phyloP scores from a whole-genome alignment of 2,329 filamentous ascomycete genomes.

The Paraphaeosphaeria minitans region DNA sequence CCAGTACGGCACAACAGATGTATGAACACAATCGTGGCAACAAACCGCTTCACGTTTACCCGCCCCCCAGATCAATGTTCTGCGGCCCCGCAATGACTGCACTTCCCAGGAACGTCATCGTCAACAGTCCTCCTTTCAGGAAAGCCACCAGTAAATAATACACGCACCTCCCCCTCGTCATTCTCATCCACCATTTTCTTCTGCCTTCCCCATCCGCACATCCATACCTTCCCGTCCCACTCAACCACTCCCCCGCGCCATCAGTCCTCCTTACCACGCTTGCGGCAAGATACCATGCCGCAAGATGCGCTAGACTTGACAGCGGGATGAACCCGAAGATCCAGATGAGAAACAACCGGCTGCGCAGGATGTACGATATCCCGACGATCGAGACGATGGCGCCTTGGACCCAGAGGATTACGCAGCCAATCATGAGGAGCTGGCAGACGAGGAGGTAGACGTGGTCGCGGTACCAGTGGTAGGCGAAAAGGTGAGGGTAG shows the following conservation, averaged over 20 bases:
- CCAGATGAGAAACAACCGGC: conserved; percentile 28
- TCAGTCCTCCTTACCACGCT: conserved; percentile 8
- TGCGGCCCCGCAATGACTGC: conserved; percentile 25
- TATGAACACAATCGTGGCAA: not conserved
- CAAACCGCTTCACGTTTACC: not conserved
- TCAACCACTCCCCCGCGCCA: conserved; percentile 16
- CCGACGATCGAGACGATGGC: conserved; percentile 21
- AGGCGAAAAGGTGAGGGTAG: conserved; percentile 15
- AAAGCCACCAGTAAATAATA: conserved; percentile 18
- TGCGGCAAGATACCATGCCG: conserved; percentile 21
- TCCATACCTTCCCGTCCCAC: conserved; percentile 5
- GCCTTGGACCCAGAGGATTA: conserved; percentile 25
- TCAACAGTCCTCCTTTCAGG: conserved; percentile 18
- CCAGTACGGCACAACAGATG: not conserved
- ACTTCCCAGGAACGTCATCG: conserved; percentile 23
- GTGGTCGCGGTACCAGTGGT: conserved; percentile 1
- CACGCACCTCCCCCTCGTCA: conserved; percentile 13
- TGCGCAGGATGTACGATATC: conserved; percentile 24
- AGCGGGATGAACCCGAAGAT: conserved; percentile 24
- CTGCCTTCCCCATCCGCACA: not conserved
- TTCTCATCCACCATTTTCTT: conserved; percentile 12
- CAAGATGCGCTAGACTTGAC: conserved; percentile 23
- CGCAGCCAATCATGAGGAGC: conserved; percentile 12
- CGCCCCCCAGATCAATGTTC: conserved; percentile 1
- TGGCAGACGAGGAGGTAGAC: conserved; percentile 3